Evolutionary conservation across 2,329 filamentous ascomycete species (phyloP), one percentile per base, ranked within the genome.

Genomic region (Nemania abortiva): DNA sequence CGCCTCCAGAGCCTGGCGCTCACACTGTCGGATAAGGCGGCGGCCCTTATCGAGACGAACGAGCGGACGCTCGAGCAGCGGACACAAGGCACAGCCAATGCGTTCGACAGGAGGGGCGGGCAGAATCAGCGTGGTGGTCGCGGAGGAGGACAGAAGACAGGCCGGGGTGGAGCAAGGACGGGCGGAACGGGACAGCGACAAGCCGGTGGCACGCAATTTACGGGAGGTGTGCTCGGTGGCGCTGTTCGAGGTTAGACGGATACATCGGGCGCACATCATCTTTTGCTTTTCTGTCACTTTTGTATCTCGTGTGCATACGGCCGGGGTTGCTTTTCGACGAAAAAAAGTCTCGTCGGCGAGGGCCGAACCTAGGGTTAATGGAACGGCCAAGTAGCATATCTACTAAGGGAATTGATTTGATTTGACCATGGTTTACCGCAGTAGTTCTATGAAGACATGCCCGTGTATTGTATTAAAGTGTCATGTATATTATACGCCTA

Each of bases 11-110:
- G 93, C 81, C 87, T 99, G 78, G 95, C 97, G 37, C 90, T 99
- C 73, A 96, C 95, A 10, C 87, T 99, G 61, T 94, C 93, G 68
- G 96, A 99, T 86, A 99, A 98, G 88, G 95, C 96, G 67, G 97
- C 94, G 80, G 90, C 91, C 62, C 91, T 99, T 69, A 97, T 98
- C 79, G 97, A 99, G 87, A 91, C 91, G 76, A 99, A 99, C 85
- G 96, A 99, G 87, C 91, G 97, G 81, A 97, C 95, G 27, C 88
- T 99, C 75, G 96, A 99, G 87, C 95, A 98, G 82, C 90, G 96
- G 80, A 98, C 97, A 75, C 94, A 98, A 82, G 96, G 96, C 76
- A 97, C 95, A 75, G 91, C 93, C 68, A 97, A 97, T 78, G 95
- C 94, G 31, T 98, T 98, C 83, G 95, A 98, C 86, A 87, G 95